Base-by-base conservation (phyloP, 768 basidiomycete species). In the Amanita thiersii region DNA sequence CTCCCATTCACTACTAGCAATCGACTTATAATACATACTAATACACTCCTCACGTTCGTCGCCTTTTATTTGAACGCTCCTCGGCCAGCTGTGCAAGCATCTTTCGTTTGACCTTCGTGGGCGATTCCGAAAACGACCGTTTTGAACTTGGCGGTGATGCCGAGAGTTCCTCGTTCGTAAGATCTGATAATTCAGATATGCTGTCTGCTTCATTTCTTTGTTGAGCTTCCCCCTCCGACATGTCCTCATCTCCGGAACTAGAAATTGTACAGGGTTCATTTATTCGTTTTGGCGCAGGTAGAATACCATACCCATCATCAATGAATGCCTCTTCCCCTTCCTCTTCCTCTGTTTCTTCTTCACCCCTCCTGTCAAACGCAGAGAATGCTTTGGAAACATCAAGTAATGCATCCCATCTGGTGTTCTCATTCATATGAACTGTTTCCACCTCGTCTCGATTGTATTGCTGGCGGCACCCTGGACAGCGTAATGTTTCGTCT, bases 381-480 rank as follows among this genome's bases (percentile, higher is more conserved):
- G 60, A 60, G 62, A 64, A 71, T 7, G 54, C 53, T 31, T 58
- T 54, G 2, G 68, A 66, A 10, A 72, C 49, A 12, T 62, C 55
- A 4, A 69, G 52, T 10, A 73, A 49, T 12, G 50, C 54, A 47
- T 73, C 70, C 69, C 69, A 72, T 41, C 69, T 65, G 18, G 64
- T 50, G 18, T 53, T 50, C 17, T 70, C 69, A 12, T 65, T 68
- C 50, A 60, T 56, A 23, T 56, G 46, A 1, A 73, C 52, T 4
- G 51, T 42, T 37, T 63, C 63, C 2, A 66, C 20, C 1, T 64
- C 61, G 3, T 68, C 64, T 35, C 58, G 40, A 1, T 43, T 17
- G 15, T 53, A 54, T 11, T 24, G 20, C 37, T 40, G 17, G 14
- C 69, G 58, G 44, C 72, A 73, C 10, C 48, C 34, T 4, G 69